Conservation (phyloP, 129 eudicot species). For the Flaveria linearis region DNA sequence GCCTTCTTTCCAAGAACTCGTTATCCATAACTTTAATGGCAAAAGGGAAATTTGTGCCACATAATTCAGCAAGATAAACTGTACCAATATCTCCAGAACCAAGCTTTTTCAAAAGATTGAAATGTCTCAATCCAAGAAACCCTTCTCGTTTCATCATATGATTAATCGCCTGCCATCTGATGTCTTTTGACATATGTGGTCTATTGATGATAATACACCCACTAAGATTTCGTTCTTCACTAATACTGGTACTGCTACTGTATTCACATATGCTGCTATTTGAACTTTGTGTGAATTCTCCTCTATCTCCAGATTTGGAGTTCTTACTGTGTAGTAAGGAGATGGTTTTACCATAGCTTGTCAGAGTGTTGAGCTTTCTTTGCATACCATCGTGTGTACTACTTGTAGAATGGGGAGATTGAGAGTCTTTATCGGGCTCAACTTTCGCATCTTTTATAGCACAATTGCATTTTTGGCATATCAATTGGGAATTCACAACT, state of each 20-base stretch:
- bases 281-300: slow-evolving; percentile 80
- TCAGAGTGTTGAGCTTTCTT: slow-evolving; percentile 16
- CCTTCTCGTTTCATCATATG: slow-evolving; percentile 61
- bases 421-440: slow-evolving; percentile 41
- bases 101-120: slow-evolving; percentile 78
- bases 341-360: slow-evolving; percentile 29
- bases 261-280: slow-evolving; percentile 84
- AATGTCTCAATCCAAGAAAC: slow-evolving; percentile 76
- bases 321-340: slow-evolving; percentile 37
- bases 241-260: slow-evolving; percentile 78
- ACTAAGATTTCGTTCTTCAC: slow-evolving; percentile 87
- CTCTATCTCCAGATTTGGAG: slow-evolving; percentile 53
- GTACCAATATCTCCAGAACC: slow-evolving; percentile 98
- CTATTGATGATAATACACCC: slow-evolving; percentile 59
- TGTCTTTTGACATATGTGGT: slow-evolving; percentile 93
- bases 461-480: slow-evolving; percentile 88
- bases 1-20: slow-evolving; percentile 80
- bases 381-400: not conserved
- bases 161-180: slow-evolving; percentile 80
- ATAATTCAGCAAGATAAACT: slow-evolving; percentile 85
- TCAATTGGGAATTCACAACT: slow-evolving; percentile 39
- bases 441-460: slow-evolving; percentile 41
- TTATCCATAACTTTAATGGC: slow-evolving; percentile 98
- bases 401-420: slow-evolving; percentile 36
- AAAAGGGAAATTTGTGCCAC: slow-evolving; percentile 71